phyloP scores from a whole-genome alignment of 176 grass and related monocot species.

The Bonia amplexicaulis region DNA sequence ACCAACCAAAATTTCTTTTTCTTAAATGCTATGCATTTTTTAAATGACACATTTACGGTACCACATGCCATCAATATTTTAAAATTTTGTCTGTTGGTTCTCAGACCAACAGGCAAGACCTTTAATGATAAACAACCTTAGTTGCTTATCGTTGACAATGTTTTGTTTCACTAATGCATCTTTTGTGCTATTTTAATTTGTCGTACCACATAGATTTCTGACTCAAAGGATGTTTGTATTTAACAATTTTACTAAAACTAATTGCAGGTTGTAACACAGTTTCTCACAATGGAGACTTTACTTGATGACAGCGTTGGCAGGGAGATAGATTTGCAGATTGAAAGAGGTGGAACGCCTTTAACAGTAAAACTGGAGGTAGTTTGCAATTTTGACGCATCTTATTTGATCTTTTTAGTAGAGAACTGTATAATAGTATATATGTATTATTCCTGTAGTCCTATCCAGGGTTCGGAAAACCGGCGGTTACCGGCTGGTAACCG shows the following conservation, averaged over 20 bases:
- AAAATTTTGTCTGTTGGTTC: neutral
- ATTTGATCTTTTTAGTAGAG: neutral
- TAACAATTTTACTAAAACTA: constrained; percentile 15
- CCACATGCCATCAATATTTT: neutral
- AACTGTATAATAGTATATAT: neutral
- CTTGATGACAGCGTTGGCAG: constrained; percentile 72
- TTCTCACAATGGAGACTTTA: constrained; percentile 87
- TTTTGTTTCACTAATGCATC: neutral
- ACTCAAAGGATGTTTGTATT: neutral
- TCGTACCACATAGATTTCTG: neutral
- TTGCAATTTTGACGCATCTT: neutral
- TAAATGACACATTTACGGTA: neutral
- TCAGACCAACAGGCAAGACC: neutral
- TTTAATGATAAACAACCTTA: neutral
- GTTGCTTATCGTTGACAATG: neutral
- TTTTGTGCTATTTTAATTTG: neutral
- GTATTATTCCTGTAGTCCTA: neutral
- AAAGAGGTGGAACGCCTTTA: constrained; percentile 80
- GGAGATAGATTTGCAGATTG: constrained; percentile 75
- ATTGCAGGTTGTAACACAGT: constrained; percentile 92
- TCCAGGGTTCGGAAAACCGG: no score
- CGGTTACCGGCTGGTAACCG: no score
- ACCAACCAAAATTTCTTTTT: neutral
- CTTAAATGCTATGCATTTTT: neutral
- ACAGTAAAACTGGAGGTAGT: constrained; percentile 76